phyloP scores from a whole-genome alignment of 2,329 filamentous ascomycete genomes.

The Capronia americana region DNA sequence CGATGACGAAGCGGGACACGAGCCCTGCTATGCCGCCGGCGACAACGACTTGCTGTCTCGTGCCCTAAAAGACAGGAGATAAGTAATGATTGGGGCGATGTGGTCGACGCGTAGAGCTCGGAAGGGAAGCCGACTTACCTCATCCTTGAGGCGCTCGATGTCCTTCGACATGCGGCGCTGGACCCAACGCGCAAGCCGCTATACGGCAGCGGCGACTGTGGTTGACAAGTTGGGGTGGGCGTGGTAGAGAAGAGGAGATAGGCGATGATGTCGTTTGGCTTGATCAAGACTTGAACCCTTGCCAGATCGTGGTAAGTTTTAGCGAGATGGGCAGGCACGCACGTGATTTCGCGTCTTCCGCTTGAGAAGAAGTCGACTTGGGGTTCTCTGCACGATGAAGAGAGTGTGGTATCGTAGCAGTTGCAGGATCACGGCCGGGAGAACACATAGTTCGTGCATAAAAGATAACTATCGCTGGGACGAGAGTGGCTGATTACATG shows the following conservation, averaged over 20 bases:
- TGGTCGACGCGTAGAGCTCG: background rate
- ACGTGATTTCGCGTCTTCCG: conserved; percentile 22
- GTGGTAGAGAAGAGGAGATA: conserved; percentile 14
- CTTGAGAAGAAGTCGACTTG: background rate
- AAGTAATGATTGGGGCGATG: background rate
- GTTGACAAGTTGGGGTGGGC: background rate
- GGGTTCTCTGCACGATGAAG: background rate
- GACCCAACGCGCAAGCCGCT: conserved; percentile 6
- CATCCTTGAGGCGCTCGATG: conserved; percentile 71
- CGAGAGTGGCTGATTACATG: background rate
- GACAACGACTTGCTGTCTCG: conserved; percentile 68
- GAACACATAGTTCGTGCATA: background rate
- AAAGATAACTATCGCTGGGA: background rate
- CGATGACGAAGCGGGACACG: conserved; percentile 90
- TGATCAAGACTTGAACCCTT: background rate
- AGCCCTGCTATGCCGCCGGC: conserved; percentile 78
- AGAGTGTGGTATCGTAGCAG: background rate
- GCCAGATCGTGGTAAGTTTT: conserved; percentile 7
- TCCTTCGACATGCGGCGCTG: conserved; percentile 67
- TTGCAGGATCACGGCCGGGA: background rate
- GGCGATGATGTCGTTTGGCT: conserved; percentile 10
- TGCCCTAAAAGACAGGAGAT: conserved; percentile 59
- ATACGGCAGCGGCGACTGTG: background rate
- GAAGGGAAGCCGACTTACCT: conserved; percentile 55
- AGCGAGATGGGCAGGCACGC: conserved; percentile 6